These are phyloP conservation scores for Hippophae rhamnoides DNA, from an alignment of 306 rosid genomes.

Conservation along the genomic window DNA sequence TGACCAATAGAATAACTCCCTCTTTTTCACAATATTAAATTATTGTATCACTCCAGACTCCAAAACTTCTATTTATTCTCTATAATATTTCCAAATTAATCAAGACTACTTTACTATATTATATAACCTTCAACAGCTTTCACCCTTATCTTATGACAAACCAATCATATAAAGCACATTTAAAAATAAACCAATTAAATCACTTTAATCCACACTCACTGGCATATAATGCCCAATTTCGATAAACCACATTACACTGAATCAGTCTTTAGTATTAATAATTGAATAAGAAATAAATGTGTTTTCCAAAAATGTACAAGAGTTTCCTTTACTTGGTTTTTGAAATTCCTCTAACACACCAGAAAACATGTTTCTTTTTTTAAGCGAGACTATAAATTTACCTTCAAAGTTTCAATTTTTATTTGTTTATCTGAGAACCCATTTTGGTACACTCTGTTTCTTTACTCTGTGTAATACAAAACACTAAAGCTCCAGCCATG, in stretches of 20 bases:
- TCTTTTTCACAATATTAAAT: no score
- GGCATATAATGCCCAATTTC: not conserved
- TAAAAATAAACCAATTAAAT: no score
- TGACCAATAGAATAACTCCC: no score
- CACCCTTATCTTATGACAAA: no score
- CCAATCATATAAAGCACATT: no score
- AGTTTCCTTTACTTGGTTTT: slow-evolving; percentile 16
- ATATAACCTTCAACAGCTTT: no score
- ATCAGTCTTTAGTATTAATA: not conserved
- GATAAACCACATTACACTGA: not conserved
- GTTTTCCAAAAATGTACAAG: slow-evolving; percentile 8
- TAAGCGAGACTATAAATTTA: not conserved
- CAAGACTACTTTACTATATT: no score
- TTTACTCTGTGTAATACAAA: slow-evolving; percentile 18
- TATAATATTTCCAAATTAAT: no score
- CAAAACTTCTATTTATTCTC: no score
- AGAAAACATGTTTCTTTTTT: not conserved
- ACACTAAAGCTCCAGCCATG: slow-evolving; percentile 27
- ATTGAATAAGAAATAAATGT: not conserved
- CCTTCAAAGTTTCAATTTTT: not conserved
- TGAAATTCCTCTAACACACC: not conserved
- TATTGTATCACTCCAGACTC: no score
- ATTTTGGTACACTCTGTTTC: slow-evolving; percentile 7
- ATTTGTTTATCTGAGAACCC: not conserved
- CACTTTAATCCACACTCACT: no score